Evolutionary conservation across 805 yeast genomes (phyloP).

Genomic region (Suhomyces emberorum): DNA sequence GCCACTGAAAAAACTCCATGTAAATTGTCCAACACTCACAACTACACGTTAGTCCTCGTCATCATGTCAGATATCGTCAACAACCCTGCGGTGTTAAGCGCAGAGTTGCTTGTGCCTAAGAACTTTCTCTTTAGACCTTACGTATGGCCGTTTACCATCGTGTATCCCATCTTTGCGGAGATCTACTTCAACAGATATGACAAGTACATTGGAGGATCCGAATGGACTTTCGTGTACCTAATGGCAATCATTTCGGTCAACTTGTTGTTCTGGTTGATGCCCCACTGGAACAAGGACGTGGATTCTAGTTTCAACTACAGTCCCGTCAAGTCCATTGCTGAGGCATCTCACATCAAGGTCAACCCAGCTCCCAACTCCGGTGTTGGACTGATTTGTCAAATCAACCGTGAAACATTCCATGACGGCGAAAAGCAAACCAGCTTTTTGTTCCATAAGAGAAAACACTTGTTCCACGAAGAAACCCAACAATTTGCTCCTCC

Average conservation of each 20-base stretch:
- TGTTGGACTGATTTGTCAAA: conserved; percentile 69
- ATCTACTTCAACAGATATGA: conserved; percentile 72
- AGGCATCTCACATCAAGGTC: conserved; percentile 72
- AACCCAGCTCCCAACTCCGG: conserved; percentile 86
- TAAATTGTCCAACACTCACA: neutral
- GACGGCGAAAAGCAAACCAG: conserved; percentile 62
- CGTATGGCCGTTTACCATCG: conserved; percentile 73
- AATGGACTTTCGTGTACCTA: conserved; percentile 92
- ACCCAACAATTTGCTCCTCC: conserved; percentile 72
- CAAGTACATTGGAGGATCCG: conserved; percentile 77
- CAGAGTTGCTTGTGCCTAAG: conserved; percentile 73
- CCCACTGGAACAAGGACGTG: conserved; percentile 86
- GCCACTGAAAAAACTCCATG: conserved; percentile 7
- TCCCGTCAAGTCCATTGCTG: conserved; percentile 47
- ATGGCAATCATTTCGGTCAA: conserved; percentile 73
- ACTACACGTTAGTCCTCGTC: neutral
- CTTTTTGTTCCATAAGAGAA: conserved; percentile 87
- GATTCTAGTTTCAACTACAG: conserved; percentile 67
- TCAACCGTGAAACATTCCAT: conserved; percentile 51
- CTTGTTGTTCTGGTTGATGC: conserved; percentile 76
- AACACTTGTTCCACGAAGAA: conserved; percentile 66
- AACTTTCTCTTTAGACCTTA: conserved; percentile 63
- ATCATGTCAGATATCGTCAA: conserved; percentile 50
- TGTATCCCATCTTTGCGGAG: conserved; percentile 72
- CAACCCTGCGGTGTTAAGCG: conserved; percentile 66